Conservation (phyloP, 805 yeast species). For the Myxozyma monticola region DNA sequence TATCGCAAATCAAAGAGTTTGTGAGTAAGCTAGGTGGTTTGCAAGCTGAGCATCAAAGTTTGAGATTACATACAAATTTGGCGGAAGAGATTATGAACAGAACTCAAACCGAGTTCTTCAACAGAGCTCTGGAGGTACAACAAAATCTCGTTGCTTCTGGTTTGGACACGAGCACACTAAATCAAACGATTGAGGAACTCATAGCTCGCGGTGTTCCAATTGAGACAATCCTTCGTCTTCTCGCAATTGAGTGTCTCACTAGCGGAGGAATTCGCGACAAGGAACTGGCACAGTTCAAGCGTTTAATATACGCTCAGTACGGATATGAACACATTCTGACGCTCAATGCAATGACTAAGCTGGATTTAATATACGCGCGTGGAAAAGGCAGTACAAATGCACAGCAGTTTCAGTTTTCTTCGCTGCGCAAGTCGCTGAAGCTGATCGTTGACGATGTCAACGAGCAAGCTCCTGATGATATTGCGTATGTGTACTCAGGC, state of each 20-base stretch:
- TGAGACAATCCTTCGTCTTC: conserved; percentile 51
- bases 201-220: conserved; percentile 48
- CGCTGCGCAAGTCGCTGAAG: conserved; percentile 46
- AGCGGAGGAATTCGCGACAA: conserved; percentile 68
- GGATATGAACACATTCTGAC: conserved; percentile 57
- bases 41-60: conserved; percentile 64
- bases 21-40: conserved; percentile 69
- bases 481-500: conserved; percentile 74
- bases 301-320: conserved; percentile 59
- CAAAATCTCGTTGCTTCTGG: conserved; percentile 66
- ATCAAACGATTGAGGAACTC: conserved; percentile 49
- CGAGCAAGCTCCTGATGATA: conserved; percentile 46
- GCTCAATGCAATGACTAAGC: conserved; percentile 51
- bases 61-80: conserved; percentile 52
- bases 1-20: conserved; percentile 66
- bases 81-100: conserved; percentile 32
- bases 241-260: conserved; percentile 60
- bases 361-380: conserved; percentile 48
- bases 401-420: conserved; percentile 45
- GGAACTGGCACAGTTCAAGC: conserved; percentile 57
- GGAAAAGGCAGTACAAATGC: conserved; percentile 32
- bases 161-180: conserved; percentile 44
- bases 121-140: conserved; percentile 57
- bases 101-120: conserved; percentile 39
- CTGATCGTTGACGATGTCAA: conserved; percentile 38